Evolutionary conservation across 352 stramenopile species (phyloP).

Genomic region (Pythium aphanidermatum): DNA sequence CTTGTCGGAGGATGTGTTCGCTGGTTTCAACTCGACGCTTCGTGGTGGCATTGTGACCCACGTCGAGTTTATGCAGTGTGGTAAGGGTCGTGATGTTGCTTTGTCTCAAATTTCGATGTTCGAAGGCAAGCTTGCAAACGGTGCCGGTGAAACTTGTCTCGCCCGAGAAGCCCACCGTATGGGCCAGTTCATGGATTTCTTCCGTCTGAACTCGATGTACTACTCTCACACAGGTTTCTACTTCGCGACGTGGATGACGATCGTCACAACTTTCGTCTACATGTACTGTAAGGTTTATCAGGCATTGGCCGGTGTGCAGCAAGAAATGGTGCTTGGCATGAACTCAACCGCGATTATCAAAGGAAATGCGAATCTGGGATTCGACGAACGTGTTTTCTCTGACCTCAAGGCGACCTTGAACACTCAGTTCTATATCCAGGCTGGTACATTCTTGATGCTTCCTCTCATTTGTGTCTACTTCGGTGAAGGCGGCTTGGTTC

Average conservation of each 20-base stretch:
- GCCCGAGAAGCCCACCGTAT: constrained; percentile 73
- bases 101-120: constrained; percentile 81
- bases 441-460: constrained; percentile 63
- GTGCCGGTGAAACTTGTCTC: constrained; percentile 61
- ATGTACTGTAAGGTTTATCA: constrained; percentile 84
- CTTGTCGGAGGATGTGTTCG: constrained; percentile 78
- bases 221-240: constrained; percentile 82
- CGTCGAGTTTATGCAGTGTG: constrained; percentile 78
- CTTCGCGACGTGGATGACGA: constrained; percentile 78
- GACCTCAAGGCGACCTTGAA: constrained; percentile 66
- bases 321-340: constrained; percentile 62
- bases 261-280: constrained; percentile 78
- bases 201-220: constrained; percentile 80
- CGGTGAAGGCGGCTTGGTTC: constrained; percentile 53
- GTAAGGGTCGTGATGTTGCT: constrained; percentile 74
- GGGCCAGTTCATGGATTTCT: constrained; percentile 80
- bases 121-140: constrained; percentile 72
- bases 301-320: constrained; percentile 53
- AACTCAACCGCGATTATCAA: constrained; percentile 58
- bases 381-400: constrained; percentile 49
- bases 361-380: constrained; percentile 43
- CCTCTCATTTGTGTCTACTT: constrained; percentile 75
- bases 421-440: constrained; percentile 82
- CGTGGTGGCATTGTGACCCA: constrained; percentile 64
- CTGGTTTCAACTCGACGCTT: constrained; percentile 66